Percentiles rank a stretch among this genome's conserved stretches.
phyloP scores from a whole-genome alignment of 2,329 filamentous ascomycete genomes.

The Lachnellula cervina region DNA sequence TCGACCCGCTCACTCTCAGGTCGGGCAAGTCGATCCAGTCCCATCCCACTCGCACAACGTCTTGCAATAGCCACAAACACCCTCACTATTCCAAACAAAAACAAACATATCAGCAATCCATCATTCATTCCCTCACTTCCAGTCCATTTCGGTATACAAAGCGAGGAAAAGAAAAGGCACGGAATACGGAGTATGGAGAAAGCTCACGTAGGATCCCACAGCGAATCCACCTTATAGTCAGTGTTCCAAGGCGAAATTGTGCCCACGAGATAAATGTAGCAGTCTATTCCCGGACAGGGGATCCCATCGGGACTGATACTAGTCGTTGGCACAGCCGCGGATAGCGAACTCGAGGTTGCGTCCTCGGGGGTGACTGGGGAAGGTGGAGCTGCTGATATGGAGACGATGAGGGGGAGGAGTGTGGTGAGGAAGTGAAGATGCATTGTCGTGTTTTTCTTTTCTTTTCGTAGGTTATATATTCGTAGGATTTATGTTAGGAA shows the following conservation, averaged over 20 bases:
- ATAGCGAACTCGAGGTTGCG: neutral
- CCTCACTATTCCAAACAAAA: neutral
- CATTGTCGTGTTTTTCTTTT: neutral
- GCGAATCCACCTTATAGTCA: neutral
- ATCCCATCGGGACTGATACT: neutral
- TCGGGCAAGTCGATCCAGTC: neutral
- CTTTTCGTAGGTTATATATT: no score
- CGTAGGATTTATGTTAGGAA: no score
- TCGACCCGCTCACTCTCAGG: neutral
- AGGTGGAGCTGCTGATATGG: neutral
- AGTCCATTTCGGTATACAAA: neutral
- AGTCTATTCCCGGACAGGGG: neutral
- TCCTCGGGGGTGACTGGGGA: neutral
- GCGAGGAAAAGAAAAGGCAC: neutral
- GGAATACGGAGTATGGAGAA: neutral
- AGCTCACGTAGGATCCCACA: neutral
- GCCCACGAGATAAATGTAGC: neutral
- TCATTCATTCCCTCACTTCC: neutral
- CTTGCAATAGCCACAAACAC: neutral
- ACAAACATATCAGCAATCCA: neutral
- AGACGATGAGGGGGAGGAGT: neutral
- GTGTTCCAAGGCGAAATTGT: neutral
- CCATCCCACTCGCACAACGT: neutral
- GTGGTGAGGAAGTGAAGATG: neutral
- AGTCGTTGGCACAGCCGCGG: neutral